Evolutionary conservation across 75 land plant species (phyloP).

Genomic region (Selaginella moellendorffii): DNA sequence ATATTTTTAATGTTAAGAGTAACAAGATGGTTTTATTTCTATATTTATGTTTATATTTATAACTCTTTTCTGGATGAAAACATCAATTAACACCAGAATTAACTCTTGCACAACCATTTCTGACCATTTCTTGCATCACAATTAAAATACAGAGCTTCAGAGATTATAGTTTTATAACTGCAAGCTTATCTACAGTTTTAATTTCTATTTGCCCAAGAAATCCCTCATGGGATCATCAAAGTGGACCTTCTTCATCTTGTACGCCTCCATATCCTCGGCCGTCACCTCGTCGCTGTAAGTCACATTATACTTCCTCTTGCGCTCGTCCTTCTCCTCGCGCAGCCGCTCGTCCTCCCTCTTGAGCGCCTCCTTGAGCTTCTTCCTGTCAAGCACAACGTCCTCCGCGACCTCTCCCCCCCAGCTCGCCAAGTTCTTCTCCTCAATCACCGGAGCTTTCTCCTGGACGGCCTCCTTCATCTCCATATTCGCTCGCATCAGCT

Average conservation of each 20-base stretch:
- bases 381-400: conserved; percentile 55
- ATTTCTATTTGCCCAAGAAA: conserved; percentile 18
- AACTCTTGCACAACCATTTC: too few species aligned
- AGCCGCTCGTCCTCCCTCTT: conserved; percentile 87
- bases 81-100: too few species aligned
- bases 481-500: conserved; percentile 73
- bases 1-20: too few species aligned
- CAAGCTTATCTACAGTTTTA: too few species aligned
- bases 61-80: too few species aligned
- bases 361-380: conserved; percentile 57
- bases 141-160: too few species aligned
- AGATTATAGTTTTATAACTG: too few species aligned
- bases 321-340: conserved; percentile 76
- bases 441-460: conserved; percentile 34
- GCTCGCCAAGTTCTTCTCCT: conserved; percentile 63
- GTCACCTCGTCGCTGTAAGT: conserved; percentile 88
- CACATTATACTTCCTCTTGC: conserved; percentile 87
- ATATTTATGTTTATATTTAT: too few species aligned
- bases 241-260: conserved; percentile 79
- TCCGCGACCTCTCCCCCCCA: conserved; percentile 86
- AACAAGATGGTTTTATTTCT: too few species aligned
- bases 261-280: conserved; percentile 93
- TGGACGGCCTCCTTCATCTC: conserved; percentile 56
- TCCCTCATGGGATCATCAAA: conserved; percentile 96
- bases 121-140: too few species aligned